A percentile compares a stretch with the other conserved stretches of the same genome.
Evolutionary conservation across 2,329 filamentous ascomycete species (phyloP).

Genomic region (Colletotrichum echinochloae): DNA sequence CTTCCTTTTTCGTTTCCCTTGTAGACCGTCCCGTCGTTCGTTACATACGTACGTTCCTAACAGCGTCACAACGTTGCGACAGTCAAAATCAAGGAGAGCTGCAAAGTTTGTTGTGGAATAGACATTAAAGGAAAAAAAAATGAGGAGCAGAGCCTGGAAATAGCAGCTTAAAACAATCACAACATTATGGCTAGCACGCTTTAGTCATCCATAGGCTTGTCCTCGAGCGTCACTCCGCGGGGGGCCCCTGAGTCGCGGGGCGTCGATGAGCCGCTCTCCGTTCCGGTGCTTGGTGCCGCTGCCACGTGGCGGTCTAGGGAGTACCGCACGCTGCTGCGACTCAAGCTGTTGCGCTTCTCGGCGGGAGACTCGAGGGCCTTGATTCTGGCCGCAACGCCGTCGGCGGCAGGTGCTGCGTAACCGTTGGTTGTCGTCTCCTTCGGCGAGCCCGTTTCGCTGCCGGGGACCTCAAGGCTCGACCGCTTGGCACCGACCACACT

Average conservation of each 20-base stretch:
- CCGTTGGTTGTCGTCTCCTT: slow-evolving; percentile 60
- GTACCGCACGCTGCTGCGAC: slow-evolving; percentile 62
- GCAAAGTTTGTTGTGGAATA: slow-evolving; percentile 23
- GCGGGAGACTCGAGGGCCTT: slow-evolving; percentile 48
- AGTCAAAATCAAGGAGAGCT: slow-evolving; percentile 11
- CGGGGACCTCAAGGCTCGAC: slow-evolving; percentile 85
- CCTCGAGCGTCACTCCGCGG: slow-evolving; percentile 64
- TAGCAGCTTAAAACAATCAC: slow-evolving; percentile 16
- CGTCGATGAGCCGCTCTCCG: slow-evolving; percentile 43
- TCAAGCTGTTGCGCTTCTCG: slow-evolving; percentile 75
- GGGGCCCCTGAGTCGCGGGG: slow-evolving; percentile 42
- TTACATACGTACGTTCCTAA: slow-evolving; percentile 13
- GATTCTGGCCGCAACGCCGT: slow-evolving; percentile 37
- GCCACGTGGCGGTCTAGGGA: slow-evolving; percentile 65
- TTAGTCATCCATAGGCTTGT: slow-evolving; percentile 65
- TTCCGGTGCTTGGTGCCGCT: slow-evolving; percentile 47
- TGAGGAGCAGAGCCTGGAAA: background rate
- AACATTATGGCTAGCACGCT: slow-evolving; percentile 24
- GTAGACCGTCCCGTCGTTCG: slow-evolving; percentile 13
- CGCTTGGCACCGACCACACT: slow-evolving; percentile 66
- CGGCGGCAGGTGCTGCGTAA: slow-evolving; percentile 42
- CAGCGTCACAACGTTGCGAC: slow-evolving; percentile 35
- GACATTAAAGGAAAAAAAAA: slow-evolving; percentile 33
- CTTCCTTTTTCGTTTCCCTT: slow-evolving; percentile 9
- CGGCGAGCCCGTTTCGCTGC: slow-evolving; percentile 59